phyloP scores from a whole-genome alignment of 495 filamentous ascomycete species.

The Xylaria curta region DNA sequence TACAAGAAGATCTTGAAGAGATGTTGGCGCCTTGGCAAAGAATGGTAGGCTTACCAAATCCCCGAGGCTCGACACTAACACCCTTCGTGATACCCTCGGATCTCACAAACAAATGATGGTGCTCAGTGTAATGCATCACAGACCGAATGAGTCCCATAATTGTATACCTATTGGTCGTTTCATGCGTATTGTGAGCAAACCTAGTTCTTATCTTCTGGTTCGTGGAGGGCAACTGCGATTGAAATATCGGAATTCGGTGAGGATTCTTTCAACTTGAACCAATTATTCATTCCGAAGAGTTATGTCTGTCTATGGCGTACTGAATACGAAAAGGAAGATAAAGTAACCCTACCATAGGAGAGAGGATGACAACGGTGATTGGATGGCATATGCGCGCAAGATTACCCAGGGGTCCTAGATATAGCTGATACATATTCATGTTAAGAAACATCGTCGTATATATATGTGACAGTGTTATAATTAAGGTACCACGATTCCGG shows the following conservation, averaged over 20 bases:
- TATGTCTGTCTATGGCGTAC: background rate
- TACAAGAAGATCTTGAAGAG: constrained; percentile 11
- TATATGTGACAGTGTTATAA: background rate
- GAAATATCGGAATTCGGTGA: background rate
- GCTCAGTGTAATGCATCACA: background rate
- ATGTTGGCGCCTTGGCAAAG: constrained; percentile 20
- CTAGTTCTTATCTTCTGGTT: background rate
- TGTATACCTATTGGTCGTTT: background rate
- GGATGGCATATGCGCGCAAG: background rate
- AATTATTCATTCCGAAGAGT: background rate
- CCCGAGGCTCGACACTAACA: background rate
- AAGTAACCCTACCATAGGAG: background rate
- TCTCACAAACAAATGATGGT: background rate
- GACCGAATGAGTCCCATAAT: background rate
- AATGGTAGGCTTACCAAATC: constrained; percentile 4
- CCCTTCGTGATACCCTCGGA: background rate
- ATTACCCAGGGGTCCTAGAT: background rate
- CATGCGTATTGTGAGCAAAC: background rate
- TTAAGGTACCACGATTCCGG: background rate
- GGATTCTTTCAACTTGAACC: background rate
- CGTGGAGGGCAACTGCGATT: background rate
- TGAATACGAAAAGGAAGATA: background rate
- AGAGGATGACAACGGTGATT: background rate
- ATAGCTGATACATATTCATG: background rate
- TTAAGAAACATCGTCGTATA: background rate